Percentiles rank a stretch among this genome's conserved stretches.
These are phyloP conservation scores for Blastobotrys raffinosifermentans DNA, from an alignment of 1,139 yeast genomes.

Conservation along the genomic window DNA sequence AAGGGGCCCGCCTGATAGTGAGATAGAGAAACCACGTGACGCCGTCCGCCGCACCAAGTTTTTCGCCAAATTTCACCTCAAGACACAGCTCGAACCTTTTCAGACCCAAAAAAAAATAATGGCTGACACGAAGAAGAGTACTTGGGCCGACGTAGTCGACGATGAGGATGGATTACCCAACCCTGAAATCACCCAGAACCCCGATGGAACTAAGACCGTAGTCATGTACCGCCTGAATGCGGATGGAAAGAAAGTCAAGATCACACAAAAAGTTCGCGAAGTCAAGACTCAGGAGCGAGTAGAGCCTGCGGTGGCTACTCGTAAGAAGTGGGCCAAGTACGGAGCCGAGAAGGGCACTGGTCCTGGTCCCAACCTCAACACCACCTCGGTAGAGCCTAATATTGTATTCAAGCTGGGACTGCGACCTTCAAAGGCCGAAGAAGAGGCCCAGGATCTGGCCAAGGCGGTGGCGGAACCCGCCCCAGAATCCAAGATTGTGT, in stretches of 20 bases:
- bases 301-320: constrained; percentile 40
- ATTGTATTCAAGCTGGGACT: constrained; percentile 39
- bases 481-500: constrained; percentile 48
- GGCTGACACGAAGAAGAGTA: constrained; percentile 12
- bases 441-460: constrained; percentile 50
- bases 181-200: constrained; percentile 67
- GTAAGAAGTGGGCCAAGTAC: constrained; percentile 51
- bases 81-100: too few species aligned
- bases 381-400: constrained; percentile 82
- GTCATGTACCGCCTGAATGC: constrained; percentile 64
- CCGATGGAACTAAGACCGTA: constrained; percentile 87
- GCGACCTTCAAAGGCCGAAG: constrained; percentile 24
- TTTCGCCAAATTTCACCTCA: too few species aligned
- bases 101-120: too few species aligned
- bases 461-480: constrained; percentile 50
- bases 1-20: too few species aligned
- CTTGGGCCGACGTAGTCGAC: constrained; percentile 27
- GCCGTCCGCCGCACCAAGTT: too few species aligned
- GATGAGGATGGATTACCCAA: constrained; percentile 26
- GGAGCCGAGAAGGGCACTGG: constrained; percentile 75
- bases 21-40: too few species aligned
- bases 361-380: constrained; percentile 83
- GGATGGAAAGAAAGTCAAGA: constrained; percentile 77
- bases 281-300: constrained; percentile 76
- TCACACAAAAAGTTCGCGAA: constrained; percentile 79